phyloP scores from a whole-genome alignment of 169 alveolate species.

The Babesia bovis region DNA sequence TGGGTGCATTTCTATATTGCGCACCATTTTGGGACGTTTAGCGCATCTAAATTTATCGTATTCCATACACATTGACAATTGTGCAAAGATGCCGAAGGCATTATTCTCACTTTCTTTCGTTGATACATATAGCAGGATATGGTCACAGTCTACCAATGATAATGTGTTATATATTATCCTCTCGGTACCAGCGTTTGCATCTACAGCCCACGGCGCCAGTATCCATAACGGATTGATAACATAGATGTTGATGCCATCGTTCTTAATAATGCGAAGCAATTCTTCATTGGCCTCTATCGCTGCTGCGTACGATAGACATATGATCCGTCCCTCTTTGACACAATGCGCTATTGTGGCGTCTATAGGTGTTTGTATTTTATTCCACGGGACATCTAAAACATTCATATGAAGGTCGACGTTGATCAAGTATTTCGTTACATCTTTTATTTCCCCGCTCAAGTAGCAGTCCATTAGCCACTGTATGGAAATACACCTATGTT shows the following conservation, averaged over 20 bases:
- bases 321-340: not conserved
- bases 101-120: conserved; percentile 30
- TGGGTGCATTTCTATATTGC: conserved; percentile 37
- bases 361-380: not conserved
- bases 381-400: not conserved
- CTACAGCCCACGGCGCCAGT: conserved; percentile 65
- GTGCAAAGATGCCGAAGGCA: conserved; percentile 61
- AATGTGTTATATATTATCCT: conserved; percentile 48
- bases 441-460: conserved; percentile 45
- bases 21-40: conserved; percentile 12
- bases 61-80: conserved; percentile 48
- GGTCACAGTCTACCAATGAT: conserved; percentile 42
- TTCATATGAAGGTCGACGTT: conserved; percentile 24
- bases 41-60: conserved; percentile 11
- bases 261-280: conserved; percentile 18
- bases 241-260: conserved; percentile 21
- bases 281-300: conserved; percentile 51
- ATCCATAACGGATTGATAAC: conserved; percentile 55
- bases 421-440: conserved; percentile 47
- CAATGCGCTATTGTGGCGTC: conserved; percentile 25
- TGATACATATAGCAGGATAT: conserved; percentile 35
- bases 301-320: conserved; percentile 52
- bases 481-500: conserved; percentile 37
- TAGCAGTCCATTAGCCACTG: conserved; percentile 57
- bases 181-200: conserved; percentile 12